Evolutionary conservation across 2,329 filamentous ascomycete genomes (phyloP).

Genomic region (Beauveria asiatica): DNA sequence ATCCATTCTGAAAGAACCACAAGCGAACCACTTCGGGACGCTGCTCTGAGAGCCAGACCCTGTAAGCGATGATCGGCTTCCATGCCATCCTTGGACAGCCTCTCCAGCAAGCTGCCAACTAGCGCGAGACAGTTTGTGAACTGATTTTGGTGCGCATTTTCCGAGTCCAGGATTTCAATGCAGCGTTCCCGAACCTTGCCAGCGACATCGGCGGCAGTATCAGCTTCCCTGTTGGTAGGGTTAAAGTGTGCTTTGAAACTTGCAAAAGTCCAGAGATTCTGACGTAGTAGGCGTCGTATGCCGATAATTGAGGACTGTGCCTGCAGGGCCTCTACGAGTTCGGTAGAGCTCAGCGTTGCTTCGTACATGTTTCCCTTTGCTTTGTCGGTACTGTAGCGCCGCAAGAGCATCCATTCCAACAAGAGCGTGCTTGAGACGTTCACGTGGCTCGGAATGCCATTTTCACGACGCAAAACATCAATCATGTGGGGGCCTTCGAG

Average conservation of each 20-base stretch:
- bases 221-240: neutral
- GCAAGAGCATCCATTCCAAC: slow-evolving; percentile 28
- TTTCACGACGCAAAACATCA: slow-evolving; percentile 18
- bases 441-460: slow-evolving; percentile 24
- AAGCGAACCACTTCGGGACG: neutral
- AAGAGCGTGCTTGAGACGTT: slow-evolving; percentile 22
- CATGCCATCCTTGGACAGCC: neutral
- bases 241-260: slow-evolving; percentile 1
- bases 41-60: neutral
- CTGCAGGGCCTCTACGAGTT: slow-evolving; percentile 15
- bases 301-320: slow-evolving; percentile 19
- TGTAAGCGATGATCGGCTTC: neutral
- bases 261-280: slow-evolving; percentile 15
- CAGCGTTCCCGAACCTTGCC: neutral
- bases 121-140: neutral
- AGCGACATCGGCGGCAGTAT: neutral
- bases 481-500: slow-evolving; percentile 11
- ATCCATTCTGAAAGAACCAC: slow-evolving; percentile 8
- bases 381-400: slow-evolving; percentile 14
- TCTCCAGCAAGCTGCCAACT: neutral
- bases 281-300: slow-evolving; percentile 24
- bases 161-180: neutral
- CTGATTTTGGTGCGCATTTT: neutral
- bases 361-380: slow-evolving; percentile 2
- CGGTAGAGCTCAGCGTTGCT: neutral